Conservation (phyloP, 257 asterid genomes). For the Solanum arcanum region DNA sequence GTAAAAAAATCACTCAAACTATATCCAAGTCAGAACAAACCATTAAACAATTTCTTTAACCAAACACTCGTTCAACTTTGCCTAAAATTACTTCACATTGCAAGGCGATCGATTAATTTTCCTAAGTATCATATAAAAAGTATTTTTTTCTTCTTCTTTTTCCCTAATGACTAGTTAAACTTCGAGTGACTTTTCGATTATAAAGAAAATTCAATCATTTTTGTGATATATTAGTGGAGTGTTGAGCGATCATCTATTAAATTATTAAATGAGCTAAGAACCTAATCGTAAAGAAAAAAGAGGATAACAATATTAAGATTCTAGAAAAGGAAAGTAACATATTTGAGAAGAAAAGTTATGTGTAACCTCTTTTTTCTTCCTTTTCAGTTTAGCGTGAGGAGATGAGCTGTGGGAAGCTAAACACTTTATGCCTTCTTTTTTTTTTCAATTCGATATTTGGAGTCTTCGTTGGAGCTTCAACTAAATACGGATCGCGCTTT, state of each 20-base stretch:
- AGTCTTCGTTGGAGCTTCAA: no score
- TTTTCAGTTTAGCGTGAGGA: neutral
- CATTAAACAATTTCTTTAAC: neutral
- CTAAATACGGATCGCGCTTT: no score
- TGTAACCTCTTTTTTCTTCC: neutral
- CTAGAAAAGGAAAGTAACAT: neutral
- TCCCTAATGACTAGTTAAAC: neutral
- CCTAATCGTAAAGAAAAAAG: neutral
- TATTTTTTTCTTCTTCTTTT: neutral
- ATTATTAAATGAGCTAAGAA: neutral
- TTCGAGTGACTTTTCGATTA: neutral
- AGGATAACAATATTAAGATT: neutral
- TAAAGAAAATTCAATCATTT: neutral
- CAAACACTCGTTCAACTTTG: neutral
- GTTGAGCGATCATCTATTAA: neutral
- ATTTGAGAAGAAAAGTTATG: neutral
- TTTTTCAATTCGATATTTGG: no score
- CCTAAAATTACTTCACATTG: neutral
- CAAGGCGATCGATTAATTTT: neutral
- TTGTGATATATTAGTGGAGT: neutral
- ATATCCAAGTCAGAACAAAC: neutral
- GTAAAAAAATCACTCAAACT: no score
- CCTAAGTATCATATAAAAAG: neutral
- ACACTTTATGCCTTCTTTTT: neutral
- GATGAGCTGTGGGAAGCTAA: slow-evolving; percentile 6